Evolutionary conservation across 306 rosid species (phyloP).

Genomic region (Vigna unguiculata): DNA sequence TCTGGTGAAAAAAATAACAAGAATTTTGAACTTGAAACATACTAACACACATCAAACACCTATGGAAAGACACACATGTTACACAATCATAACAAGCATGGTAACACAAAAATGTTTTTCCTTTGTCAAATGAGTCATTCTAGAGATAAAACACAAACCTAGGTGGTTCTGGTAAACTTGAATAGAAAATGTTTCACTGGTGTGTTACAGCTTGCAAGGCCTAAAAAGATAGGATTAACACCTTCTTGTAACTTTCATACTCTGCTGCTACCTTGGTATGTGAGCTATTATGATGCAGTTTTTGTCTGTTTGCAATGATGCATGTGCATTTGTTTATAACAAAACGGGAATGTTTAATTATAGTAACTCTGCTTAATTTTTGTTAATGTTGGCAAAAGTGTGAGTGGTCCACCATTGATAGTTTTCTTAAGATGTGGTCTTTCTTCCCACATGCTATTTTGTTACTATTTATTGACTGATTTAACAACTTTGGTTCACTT

Average conservation of each 20-base stretch:
- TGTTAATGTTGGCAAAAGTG: too few relatives aligned
- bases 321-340: neutral
- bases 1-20: neutral
- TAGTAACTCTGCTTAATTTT: neutral
- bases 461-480: too few relatives aligned
- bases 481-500: too few relatives aligned
- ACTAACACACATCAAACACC: neutral
- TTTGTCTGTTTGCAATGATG: constrained; percentile 1
- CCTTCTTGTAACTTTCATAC: neutral
- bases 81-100: neutral
- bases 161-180: neutral
- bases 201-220: neutral
- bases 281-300: neutral
- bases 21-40: neutral
- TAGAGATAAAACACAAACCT: neutral
- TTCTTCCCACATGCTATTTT: too few relatives aligned
- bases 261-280: neutral
- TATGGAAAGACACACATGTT: neutral
- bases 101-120: neutral
- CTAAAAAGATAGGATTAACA: neutral
- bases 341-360: neutral
- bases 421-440: too few relatives aligned
- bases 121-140: neutral
- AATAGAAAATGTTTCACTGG: neutral
- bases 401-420: too few relatives aligned